phyloP scores from a whole-genome alignment of 345 rosid species.

The Arabis alpina region DNA sequence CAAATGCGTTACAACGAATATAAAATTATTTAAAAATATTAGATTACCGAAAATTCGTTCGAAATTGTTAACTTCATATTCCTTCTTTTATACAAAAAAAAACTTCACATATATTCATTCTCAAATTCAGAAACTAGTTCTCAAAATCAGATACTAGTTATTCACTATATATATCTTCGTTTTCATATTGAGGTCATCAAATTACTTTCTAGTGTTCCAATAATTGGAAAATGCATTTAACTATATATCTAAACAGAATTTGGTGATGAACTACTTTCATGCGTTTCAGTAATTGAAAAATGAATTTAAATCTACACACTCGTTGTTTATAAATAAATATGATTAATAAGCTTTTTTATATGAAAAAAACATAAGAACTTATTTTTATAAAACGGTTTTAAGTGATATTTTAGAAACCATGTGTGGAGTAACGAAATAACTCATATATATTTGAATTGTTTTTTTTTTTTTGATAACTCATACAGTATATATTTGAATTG shows the following conservation, averaged over 20 bases:
- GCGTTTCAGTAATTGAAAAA: neutral
- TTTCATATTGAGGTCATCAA: neutral
- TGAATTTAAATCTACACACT: neutral
- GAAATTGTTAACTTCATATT: neutral
- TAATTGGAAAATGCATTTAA: neutral
- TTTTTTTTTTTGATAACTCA: no score
- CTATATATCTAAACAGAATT: no score
- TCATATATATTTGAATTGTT: neutral
- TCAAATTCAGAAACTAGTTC: neutral
- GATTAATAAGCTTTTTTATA: no score
- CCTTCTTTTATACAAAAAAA: no score
- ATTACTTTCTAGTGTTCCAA: neutral
- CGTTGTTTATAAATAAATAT: no score
- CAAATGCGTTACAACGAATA: conserved; percentile 1
- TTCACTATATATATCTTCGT: neutral
- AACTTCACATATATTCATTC: neutral
- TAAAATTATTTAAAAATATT: neutral
- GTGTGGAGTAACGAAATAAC: neutral
- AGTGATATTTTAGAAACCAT: neutral
- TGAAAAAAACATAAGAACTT: no score
- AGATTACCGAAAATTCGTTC: conserved; percentile 4
- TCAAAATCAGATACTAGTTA: neutral
- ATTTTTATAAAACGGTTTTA: neutral
- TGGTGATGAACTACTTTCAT: no score
- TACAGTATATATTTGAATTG: neutral